Conservation (phyloP, 805 yeast genomes). For the Ogataea siamensis region DNA sequence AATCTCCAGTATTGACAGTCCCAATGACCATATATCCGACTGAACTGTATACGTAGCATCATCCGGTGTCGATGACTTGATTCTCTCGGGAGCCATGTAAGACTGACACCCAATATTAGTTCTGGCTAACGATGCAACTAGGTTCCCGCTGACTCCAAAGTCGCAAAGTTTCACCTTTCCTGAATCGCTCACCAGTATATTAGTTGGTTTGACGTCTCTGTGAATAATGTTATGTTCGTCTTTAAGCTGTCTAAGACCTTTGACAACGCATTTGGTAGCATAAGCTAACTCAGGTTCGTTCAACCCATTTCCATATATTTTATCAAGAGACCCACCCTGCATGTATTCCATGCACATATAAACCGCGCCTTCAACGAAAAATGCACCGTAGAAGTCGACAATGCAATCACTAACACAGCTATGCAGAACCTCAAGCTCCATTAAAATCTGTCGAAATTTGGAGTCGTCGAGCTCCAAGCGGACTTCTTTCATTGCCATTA, state of each 20-base stretch:
- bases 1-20: conserved; percentile 80
- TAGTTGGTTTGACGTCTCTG: conserved; percentile 96
- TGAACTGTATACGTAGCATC: conserved; percentile 86
- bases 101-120: conserved; percentile 98
- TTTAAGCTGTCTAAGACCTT: conserved; percentile 79
- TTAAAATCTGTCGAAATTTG: conserved; percentile 89
- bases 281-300: conserved; percentile 79
- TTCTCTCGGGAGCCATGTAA: conserved; percentile 98
- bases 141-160: conserved; percentile 93
- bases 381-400: conserved; percentile 96
- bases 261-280: conserved; percentile 74
- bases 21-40: conserved; percentile 94
- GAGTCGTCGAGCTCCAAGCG: conserved; percentile 88
- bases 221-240: conserved; percentile 92
- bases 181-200: conserved; percentile 67
- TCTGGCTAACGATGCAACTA: conserved; percentile 91
- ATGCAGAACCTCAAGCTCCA: conserved; percentile 94
- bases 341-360: conserved; percentile 97
- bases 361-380: conserved; percentile 95
- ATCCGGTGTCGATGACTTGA: conserved; percentile 69
- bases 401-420: conserved; percentile 87
- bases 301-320: conserved; percentile 70
- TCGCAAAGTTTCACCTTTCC: conserved; percentile 95
- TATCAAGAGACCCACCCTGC: conserved; percentile 95
- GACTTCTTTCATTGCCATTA: conserved; percentile 98